Base-by-base conservation (phyloP, 805 yeast species). In the Monosporozyma unispora region DNA sequence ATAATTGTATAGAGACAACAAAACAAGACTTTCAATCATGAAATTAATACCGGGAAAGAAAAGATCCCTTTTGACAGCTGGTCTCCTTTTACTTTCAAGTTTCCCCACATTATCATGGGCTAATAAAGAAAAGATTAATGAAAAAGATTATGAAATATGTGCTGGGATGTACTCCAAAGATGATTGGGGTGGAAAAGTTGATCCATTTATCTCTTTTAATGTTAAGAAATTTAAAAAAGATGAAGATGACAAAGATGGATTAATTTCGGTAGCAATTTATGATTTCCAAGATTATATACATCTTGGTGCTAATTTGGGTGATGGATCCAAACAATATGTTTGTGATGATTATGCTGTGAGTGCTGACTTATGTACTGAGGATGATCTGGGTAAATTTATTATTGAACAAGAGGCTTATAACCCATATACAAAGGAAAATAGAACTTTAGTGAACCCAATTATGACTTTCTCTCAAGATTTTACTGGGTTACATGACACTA, bases 81-180 rank as follows among this genome's bases (percentile, higher is more conserved):
- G 42, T 11, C 27, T 39, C 25, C 27, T 39, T 21, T 14, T 39
- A 5, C 42, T 39, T 19, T 9, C 42, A 46, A 46, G 40, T 14
- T 50, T 45, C 12, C 18, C 43, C 11, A 48, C 40, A 1, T 25
- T 57, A 28, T 60, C 53, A 4, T 16, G 25, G 19, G 74, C 72
- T 22, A 71, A 71, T 54, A 66, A 69, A 60, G 83, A 76, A 28
- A 61, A 61, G 23, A 72, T 87, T 54, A 75, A 76, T 44, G 64
- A 76, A 14, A 67, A 59, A 10, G 69, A 77, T 45, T 72, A 82
- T 16, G 93, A 87, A 59, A 79, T 79, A 23, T 91, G 99, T 65
- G 76, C 89, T 4, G 99, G 99, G 33, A 84, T 91, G 81, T 91
- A 91, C 69, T 78, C 90, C 49, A 82, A 81, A 57, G 73, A 79